These are phyloP conservation scores for Gentiana straminea DNA, from an alignment of 257 asterid genomes.

Conservation along the genomic window DNA sequence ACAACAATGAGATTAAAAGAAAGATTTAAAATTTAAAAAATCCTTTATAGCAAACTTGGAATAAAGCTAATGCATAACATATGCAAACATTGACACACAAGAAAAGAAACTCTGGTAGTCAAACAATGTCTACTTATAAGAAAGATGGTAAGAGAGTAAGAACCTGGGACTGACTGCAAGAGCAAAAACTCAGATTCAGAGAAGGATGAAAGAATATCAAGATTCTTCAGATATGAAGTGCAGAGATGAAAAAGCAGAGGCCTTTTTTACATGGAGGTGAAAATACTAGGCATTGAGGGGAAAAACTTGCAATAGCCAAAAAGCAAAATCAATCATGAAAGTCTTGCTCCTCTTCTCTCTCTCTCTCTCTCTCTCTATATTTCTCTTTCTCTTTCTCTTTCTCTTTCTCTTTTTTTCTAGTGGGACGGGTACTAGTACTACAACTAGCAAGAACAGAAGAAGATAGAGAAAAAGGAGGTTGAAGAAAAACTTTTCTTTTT, in stretches of 20 bases:
- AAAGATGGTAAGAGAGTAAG: constrained; percentile 6
- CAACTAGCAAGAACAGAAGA: not conserved
- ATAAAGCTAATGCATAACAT: not conserved
- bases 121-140: not conserved
- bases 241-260: constrained; percentile 7
- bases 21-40: constrained; percentile 7
- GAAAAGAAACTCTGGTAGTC: constrained; percentile 5
- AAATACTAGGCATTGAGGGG: too few relatives aligned
- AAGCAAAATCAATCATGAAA: constrained; percentile 11
- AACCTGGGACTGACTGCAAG: constrained; percentile 22
- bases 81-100: not conserved
- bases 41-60: not conserved
- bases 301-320: constrained; percentile 2
- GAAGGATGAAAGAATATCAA: constrained; percentile 4
- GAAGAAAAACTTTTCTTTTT: too few relatives aligned
- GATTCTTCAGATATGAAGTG: constrained; percentile 14
- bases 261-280: too few relatives aligned
- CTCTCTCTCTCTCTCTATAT: not conserved
- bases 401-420: not conserved
- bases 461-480: too few relatives aligned
- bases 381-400: not conserved
- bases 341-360: too few relatives aligned
- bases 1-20: not conserved
- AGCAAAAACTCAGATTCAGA: constrained; percentile 11
- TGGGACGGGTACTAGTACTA: constrained; percentile 1